Evolutionary conservation across 306 rosid genomes (phyloP).

Genomic region (Rubus idaeus): DNA sequence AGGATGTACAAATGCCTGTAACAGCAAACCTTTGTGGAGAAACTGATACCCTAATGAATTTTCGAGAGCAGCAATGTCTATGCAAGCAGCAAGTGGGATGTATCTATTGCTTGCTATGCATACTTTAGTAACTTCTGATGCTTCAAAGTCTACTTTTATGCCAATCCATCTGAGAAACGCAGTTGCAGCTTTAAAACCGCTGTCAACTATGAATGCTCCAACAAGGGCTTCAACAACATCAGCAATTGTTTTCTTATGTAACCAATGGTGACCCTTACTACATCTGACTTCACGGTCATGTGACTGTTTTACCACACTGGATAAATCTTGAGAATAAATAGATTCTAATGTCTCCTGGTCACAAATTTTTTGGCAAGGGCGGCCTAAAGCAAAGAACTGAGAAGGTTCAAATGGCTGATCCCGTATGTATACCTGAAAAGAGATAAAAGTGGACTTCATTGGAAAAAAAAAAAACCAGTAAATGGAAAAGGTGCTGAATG

Average conservation of each 20-base stretch:
- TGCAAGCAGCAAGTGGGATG: slow-evolving; percentile 49
- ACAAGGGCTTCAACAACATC: slow-evolving; percentile 95
- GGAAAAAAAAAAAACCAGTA: not conserved
- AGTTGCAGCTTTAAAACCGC: slow-evolving; percentile 89
- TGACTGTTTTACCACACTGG: slow-evolving; percentile 29
- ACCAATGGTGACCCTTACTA: slow-evolving; percentile 89
- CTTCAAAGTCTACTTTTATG: slow-evolving; percentile 63
- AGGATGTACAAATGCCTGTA: slow-evolving; percentile 92
- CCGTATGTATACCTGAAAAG: slow-evolving; percentile 72
- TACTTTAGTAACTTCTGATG: slow-evolving; percentile 57
- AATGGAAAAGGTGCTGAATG: not conserved
- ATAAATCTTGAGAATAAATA: slow-evolving; percentile 45
- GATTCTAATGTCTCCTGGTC: slow-evolving; percentile 46
- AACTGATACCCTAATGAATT: slow-evolving; percentile 57
- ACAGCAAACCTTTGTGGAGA: slow-evolving; percentile 71
- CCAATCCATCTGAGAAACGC: slow-evolving; percentile 88
- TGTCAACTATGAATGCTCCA: slow-evolving; percentile 90
- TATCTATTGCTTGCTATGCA: slow-evolving; percentile 59
- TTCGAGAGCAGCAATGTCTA: slow-evolving; percentile 63
- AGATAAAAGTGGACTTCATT: slow-evolving; percentile 1
- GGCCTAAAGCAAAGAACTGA: slow-evolving; percentile 81
- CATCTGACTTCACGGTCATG: slow-evolving; percentile 44
- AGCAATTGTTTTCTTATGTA: slow-evolving; percentile 68
- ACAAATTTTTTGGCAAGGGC: slow-evolving; percentile 65
- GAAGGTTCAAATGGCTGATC: slow-evolving; percentile 73